Base-by-base conservation (phyloP, 2,329 filamentous ascomycete species). In the Cytospora schulzeri region DNA sequence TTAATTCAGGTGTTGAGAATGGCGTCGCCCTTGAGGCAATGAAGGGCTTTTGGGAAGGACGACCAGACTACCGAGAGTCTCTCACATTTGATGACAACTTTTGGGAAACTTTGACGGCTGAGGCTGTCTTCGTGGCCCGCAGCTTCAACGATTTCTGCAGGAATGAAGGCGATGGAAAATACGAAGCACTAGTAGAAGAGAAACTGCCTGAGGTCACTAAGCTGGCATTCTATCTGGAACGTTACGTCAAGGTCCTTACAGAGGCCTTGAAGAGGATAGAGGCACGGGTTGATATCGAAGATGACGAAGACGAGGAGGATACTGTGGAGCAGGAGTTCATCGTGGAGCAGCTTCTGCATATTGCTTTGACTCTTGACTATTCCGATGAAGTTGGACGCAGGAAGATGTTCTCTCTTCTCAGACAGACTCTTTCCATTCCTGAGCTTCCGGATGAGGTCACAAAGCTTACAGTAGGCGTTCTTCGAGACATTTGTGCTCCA, bases 91-190 rank as follows among this genome's bases (percentile, higher is more conserved):
- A 90, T 68, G 88, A 93, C 70, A 79, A 81, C 19, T 94, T 91
- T 76, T 96, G 91, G 90, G 88, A 93, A 71, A 91, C 90, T 1
- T 79, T 95, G 15, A 90, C 89, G 1, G 90, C 93, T 2, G 93
- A 98, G 74, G 91, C 92, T 0, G 89, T 92, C 0, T 99, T 99
- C 73, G 87, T 98, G 72, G 91, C 90, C 0, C 88, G 95, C 63
- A 97, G 91, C 62, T 96, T 97, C 80, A 98, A 97, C 72, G 91
- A 97, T 66, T 98, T 94, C 73, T 97, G 93, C 75, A 88, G 90
- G 0, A 85, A 82, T 24, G 87, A 92, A 65, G 87, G 87, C 24
- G 88, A 92, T 67, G 87, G 88, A 28, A 92, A 91, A 70, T 90
- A 91, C 69, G 88, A 93, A 70, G 83, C 85, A 14, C 81, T 95